phyloP scores from a whole-genome alignment of 192 early-diverging fungal species.

The Coemansia sp. region DNA sequence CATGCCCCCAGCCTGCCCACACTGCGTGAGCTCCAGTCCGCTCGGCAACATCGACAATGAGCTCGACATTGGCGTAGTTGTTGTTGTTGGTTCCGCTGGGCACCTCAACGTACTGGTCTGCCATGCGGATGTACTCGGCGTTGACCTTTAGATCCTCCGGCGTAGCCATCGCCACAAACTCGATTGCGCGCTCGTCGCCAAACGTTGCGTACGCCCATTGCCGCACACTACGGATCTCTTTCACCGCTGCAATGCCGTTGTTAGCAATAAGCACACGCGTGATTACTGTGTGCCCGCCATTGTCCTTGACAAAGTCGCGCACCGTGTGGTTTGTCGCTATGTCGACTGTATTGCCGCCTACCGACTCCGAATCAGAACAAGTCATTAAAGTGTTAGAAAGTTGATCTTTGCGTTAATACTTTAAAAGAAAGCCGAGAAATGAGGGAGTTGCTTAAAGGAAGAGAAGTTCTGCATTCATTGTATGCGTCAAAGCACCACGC shows the following conservation, averaged over 20 bases:
- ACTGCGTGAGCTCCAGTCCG: constrained; percentile 80
- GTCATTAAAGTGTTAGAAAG: too few species aligned
- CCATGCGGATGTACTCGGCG: constrained; percentile 99
- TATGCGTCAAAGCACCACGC: too few species aligned
- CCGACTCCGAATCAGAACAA: too few species aligned
- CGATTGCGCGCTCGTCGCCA: constrained; percentile 92
- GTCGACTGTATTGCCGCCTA: constrained; percentile 73
- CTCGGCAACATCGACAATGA: constrained; percentile 98
- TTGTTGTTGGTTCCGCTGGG: constrained; percentile 97
- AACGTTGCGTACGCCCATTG: constrained; percentile 99
- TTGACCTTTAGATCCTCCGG: constrained; percentile 97
- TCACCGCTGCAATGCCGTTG: constrained; percentile 99
- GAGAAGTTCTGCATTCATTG: too few species aligned
- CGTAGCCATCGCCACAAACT: constrained; percentile 98
- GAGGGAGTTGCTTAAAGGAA: too few species aligned
- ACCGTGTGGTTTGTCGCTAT: constrained; percentile 65
- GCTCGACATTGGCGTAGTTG: constrained; percentile 98
- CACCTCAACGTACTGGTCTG: constrained; percentile 97
- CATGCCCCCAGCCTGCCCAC: constrained; percentile 99
- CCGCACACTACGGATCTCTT: constrained; percentile 96
- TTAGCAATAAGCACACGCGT: constrained; percentile 97
- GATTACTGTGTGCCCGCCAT: constrained; percentile 85
- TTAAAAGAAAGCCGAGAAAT: too few species aligned
- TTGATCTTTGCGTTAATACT: too few species aligned
- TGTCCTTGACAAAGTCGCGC: constrained; percentile 73